Conservation (phyloP, 1,284 basidiomycete genomes). For the Mrakiaceae sp. region DNA sequence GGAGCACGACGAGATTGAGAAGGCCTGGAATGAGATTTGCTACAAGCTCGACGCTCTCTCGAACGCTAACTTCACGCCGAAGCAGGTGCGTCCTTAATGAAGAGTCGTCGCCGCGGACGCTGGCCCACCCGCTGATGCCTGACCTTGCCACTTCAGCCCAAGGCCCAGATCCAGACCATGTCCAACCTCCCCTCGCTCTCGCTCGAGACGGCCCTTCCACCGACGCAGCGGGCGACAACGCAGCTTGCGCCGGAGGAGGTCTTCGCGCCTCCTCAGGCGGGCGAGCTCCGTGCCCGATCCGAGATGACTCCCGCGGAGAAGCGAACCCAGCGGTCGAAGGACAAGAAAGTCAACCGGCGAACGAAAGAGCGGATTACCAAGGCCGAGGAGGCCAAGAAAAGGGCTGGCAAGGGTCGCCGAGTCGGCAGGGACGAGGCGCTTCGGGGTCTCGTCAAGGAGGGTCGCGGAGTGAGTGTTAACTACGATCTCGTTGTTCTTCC, state of each 20-base stretch:
- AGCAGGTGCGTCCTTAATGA: conserved; percentile 49
- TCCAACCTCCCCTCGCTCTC: conserved; percentile 74
- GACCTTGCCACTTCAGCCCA: conserved; percentile 49
- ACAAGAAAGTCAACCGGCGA: conserved; percentile 63
- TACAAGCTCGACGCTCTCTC: conserved; percentile 85
- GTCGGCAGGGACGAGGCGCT: conserved; percentile 59
- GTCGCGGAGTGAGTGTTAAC: conserved; percentile 47
- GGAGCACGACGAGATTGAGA: conserved; percentile 77
- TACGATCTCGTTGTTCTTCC: background rate
- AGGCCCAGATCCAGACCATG: conserved; percentile 75
- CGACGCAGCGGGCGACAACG: conserved; percentile 57
- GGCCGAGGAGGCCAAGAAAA: conserved; percentile 56
- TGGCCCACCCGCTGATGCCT: background rate
- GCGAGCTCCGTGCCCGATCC: conserved; percentile 50
- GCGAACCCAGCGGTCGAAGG: conserved; percentile 55
- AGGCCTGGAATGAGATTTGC: conserved; percentile 73
- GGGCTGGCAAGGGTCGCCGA: conserved; percentile 43
- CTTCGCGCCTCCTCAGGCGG: conserved; percentile 47
- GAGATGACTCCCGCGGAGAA: conserved; percentile 84
- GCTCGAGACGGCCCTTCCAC: conserved; percentile 83
- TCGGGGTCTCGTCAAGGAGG: conserved; percentile 64
- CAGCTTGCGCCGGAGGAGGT: conserved; percentile 94
- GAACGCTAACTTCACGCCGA: conserved; percentile 92
- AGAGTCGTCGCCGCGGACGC: background rate
- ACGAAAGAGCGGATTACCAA: conserved; percentile 44